Conservation (phyloP, 805 yeast species). For the Yueomyces sp. region DNA sequence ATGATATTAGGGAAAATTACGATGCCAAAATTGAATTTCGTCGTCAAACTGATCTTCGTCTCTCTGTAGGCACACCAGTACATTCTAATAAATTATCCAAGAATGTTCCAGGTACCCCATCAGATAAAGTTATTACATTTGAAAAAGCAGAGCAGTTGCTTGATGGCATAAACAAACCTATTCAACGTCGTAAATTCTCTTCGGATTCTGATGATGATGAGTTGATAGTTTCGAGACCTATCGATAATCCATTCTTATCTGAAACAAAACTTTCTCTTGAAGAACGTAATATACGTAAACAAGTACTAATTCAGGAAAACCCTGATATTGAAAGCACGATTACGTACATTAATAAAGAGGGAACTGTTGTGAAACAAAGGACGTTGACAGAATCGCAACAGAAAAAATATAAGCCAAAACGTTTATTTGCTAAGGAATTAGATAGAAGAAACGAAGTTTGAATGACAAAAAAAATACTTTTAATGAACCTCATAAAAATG, state of each 20-base stretch:
- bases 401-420: conserved; percentile 16
- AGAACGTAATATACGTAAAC: conserved; percentile 5
- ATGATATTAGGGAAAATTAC: no score
- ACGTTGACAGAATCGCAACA: conserved; percentile 10
- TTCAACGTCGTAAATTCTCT: conserved; percentile 7
- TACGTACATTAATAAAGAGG: conserved; percentile 23
- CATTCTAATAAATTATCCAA: neutral
- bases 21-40: neutral
- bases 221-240: neutral
- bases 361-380: conserved; percentile 19
- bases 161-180: conserved; percentile 6
- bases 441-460: neutral
- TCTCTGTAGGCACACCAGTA: no score
- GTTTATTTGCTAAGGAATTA: conserved; percentile 12
- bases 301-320: conserved; percentile 7
- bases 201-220: conserved; percentile 1
- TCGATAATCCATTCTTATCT: conserved; percentile 10
- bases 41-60: neutral
- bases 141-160: conserved; percentile 19
- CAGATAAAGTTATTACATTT: conserved; percentile 22
- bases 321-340: conserved; percentile 13
- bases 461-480: neutral
- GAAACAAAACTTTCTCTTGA: conserved; percentile 4
- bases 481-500: neutral
- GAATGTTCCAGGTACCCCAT: conserved; percentile 24